Evolutionary conservation across 768 basidiomycete genomes (phyloP).

Genomic region (Pisolithus tinctorius): DNA sequence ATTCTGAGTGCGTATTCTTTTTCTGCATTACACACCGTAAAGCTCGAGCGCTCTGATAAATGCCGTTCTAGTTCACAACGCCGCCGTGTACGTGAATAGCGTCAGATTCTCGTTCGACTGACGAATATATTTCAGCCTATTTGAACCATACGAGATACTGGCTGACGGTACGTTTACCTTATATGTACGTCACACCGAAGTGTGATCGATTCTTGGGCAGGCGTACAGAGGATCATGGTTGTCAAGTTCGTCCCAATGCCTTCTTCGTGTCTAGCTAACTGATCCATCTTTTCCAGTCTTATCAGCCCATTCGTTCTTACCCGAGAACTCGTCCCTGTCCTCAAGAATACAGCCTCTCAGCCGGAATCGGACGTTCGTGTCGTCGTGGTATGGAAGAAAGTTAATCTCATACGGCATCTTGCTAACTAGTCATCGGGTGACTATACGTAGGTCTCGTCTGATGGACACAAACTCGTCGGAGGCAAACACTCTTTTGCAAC

Average conservation of each 20-base stretch:
- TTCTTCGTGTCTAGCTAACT: constrained; percentile 14
- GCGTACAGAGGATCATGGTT: constrained; percentile 33
- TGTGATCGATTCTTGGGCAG: constrained; percentile 15
- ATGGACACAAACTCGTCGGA: constrained; percentile 16
- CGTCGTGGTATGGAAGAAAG: constrained; percentile 38
- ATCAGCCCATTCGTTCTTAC: constrained; percentile 54
- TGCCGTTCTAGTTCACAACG: constrained; percentile 46
- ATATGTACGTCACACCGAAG: too few species aligned
- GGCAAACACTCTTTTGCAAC: constrained; percentile 21
- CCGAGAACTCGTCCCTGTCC: constrained; percentile 43
- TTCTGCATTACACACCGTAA: background rate
- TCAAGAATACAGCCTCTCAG: constrained; percentile 42
- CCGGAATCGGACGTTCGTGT: constrained; percentile 53
- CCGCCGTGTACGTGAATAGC: constrained; percentile 34
- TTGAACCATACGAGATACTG: constrained; percentile 15
- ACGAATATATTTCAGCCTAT: constrained; percentile 10
- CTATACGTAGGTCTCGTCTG: constrained; percentile 28
- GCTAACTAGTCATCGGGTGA: too few species aligned
- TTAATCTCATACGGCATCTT: too few species aligned
- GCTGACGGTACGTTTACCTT: constrained; percentile 19
- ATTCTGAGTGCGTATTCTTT: constrained; percentile 37
- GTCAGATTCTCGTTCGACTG: constrained; percentile 1
- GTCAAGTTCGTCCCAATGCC: constrained; percentile 34
- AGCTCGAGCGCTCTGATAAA: background rate
- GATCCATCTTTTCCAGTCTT: constrained; percentile 27